A percentile compares a stretch with the other conserved stretches of the same genome.
Evolutionary conservation across 1,284 basidiomycete species (phyloP).

Genomic region (Exobasidium rhododendri): DNA sequence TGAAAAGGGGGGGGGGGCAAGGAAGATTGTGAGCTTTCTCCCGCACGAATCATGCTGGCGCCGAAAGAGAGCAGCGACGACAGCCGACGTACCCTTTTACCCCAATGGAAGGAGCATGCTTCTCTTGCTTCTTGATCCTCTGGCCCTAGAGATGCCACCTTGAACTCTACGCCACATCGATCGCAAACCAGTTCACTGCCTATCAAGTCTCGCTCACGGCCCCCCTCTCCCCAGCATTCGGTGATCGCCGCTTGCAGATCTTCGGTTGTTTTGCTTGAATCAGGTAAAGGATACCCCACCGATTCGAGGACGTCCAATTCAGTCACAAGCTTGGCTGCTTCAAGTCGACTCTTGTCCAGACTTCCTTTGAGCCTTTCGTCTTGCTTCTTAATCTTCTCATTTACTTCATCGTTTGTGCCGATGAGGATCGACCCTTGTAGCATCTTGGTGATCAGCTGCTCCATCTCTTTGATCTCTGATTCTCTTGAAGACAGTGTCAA

Average conservation of each 20-base stretch:
- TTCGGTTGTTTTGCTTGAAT: neutral
- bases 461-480: neutral
- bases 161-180: conserved; percentile 38
- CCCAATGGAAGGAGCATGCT: conserved; percentile 47
- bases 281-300: neutral
- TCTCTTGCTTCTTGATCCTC: conserved; percentile 28
- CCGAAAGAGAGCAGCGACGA: neutral
- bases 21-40: neutral
- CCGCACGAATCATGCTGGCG: no score
- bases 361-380: neutral
- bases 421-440: conserved; percentile 4
- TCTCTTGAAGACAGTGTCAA: neutral
- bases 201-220: conserved; percentile 24
- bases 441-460: neutral
- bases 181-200: conserved; percentile 41
- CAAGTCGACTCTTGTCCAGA: neutral
- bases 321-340: neutral
- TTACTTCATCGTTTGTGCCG: conserved; percentile 64
- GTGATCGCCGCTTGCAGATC: conserved; percentile 14
- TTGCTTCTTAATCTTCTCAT: conserved; percentile 39
- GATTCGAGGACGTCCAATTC: neutral
- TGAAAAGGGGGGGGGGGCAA: neutral
- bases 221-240: conserved; percentile 30
- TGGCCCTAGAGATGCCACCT: conserved; percentile 22
- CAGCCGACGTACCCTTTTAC: conserved; percentile 22